Evolutionary conservation across 441 rosid genomes (phyloP).

Genomic region (Dalechampia spathulata): DNA sequence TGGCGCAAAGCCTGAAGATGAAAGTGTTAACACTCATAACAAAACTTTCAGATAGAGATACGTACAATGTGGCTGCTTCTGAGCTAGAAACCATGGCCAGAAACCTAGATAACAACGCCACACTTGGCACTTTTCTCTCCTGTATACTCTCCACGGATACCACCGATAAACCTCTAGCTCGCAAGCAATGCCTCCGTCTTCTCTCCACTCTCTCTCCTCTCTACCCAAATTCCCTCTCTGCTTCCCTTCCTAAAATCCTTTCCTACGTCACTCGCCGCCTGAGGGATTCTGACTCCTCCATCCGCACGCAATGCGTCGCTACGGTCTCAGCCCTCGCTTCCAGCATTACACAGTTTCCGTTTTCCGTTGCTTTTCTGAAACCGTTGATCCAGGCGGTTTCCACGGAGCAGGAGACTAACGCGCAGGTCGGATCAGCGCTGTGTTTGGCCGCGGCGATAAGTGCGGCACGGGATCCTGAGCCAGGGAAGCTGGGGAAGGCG

Average conservation of each 20-base stretch:
- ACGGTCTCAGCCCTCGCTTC: slow-evolving; percentile 57
- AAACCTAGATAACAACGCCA: slow-evolving; percentile 43
- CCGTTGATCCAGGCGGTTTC: slow-evolving; percentile 72
- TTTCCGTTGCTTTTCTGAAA: slow-evolving; percentile 54
- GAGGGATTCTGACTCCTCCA: slow-evolving; percentile 67
- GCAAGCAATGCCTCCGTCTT: slow-evolving; percentile 66
- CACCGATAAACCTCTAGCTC: slow-evolving; percentile 58
- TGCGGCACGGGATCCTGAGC: slow-evolving; percentile 67
- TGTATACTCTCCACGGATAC: slow-evolving; percentile 69
- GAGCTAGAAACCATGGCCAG: slow-evolving; percentile 69
- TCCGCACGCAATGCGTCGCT: slow-evolving; percentile 63
- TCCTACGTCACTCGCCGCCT: slow-evolving; percentile 55
- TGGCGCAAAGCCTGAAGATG: slow-evolving; percentile 54
- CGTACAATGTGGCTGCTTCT: slow-evolving; percentile 53
- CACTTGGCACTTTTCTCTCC: slow-evolving; percentile 59
- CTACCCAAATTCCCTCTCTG: slow-evolving; percentile 43
- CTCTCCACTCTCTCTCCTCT: slow-evolving; percentile 46
- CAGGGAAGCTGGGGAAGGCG: slow-evolving; percentile 36
- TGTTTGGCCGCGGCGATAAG: slow-evolving; percentile 79
- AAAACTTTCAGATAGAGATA: slow-evolving; percentile 85
- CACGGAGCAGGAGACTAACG: slow-evolving; percentile 72
- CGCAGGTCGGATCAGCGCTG: slow-evolving; percentile 79
- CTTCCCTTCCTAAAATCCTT: slow-evolving; percentile 62
- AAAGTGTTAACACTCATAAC: slow-evolving; percentile 44
- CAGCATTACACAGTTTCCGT: slow-evolving; percentile 44